Percentiles rank a stretch among this genome's conserved stretches.
phyloP scores from a whole-genome alignment of 768 basidiomycete genomes.

The Auricularia sp. region DNA sequence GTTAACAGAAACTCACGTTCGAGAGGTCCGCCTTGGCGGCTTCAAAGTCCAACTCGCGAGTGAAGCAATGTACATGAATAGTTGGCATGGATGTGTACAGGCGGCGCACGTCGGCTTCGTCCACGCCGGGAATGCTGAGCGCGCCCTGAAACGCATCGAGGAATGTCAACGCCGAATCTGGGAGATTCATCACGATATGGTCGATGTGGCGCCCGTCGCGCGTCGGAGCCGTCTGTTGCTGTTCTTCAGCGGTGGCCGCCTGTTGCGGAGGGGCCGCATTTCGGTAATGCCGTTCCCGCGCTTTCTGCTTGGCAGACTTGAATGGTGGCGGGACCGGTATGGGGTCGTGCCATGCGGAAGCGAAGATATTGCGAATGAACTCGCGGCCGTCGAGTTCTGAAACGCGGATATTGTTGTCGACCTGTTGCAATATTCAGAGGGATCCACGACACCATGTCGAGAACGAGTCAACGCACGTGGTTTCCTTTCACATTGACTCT shows the following conservation, averaged over 20 bases:
- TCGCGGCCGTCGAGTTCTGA: conserved; percentile 78
- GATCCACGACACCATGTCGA: conserved; percentile 3
- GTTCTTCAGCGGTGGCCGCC: not conserved
- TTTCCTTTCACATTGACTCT: conserved; percentile 64
- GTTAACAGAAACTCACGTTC: conserved; percentile 42
- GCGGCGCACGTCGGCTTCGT: conserved; percentile 37
- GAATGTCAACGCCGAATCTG: conserved; percentile 83
- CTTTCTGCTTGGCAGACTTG: conserved; percentile 31
- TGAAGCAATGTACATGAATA: conserved; percentile 96
- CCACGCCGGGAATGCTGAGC: conserved; percentile 32
- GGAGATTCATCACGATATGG: conserved; percentile 98
- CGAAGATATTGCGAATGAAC: conserved; percentile 61
- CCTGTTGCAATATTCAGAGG: conserved; percentile 34
- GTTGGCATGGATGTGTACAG: conserved; percentile 59
- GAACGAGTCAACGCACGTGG: conserved; percentile 41
- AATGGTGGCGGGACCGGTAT: conserved; percentile 48
- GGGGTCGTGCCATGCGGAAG: conserved; percentile 49
- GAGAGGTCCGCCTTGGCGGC: conserved; percentile 70
- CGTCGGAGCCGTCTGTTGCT: conserved; percentile 27
- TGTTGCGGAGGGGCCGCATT: conserved; percentile 19
- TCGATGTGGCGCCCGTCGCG: conserved; percentile 37
- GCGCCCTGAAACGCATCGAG: conserved; percentile 81
- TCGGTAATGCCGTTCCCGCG: conserved; percentile 20
- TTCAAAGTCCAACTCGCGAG: conserved; percentile 63
- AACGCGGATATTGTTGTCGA: conserved; percentile 55